A percentile compares a stretch with the other conserved stretches of the same genome.
phyloP scores from a whole-genome alignment of 139 green algal species.

The Micractinium sp. region DNA sequence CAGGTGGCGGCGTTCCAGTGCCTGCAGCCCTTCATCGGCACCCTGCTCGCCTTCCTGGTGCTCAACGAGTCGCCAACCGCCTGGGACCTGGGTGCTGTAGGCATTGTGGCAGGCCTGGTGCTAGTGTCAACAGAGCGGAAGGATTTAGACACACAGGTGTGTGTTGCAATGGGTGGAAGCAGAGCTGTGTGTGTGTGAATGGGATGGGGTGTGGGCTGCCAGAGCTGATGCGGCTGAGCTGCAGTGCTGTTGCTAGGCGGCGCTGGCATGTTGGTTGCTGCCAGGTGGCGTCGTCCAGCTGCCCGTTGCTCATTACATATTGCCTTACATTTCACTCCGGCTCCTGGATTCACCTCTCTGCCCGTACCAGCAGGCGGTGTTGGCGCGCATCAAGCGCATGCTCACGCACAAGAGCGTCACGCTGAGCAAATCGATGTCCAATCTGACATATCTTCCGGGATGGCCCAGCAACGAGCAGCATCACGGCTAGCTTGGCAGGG shows the following conservation, averaged over 20 bases:
- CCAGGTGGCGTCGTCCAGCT: neutral
- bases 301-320: neutral
- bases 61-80: slow-evolving; percentile 58
- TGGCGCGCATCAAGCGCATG: slow-evolving; percentile 8
- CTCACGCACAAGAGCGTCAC: neutral
- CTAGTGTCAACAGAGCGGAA: slow-evolving; percentile 44
- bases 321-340: no score
- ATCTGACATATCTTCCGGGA: neutral
- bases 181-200: no score
- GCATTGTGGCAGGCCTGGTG: slow-evolving; percentile 52
- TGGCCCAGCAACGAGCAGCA: slow-evolving; percentile 6
- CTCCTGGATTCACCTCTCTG: neutral
- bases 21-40: slow-evolving; percentile 75
- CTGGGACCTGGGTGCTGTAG: slow-evolving; percentile 67
- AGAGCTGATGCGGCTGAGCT: no score
- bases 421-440: slow-evolving; percentile 2
- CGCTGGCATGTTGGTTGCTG: no score
- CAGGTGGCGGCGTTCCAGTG: slow-evolving; percentile 76
- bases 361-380: neutral
- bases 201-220: no score
- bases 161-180: no score
- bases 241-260: no score
- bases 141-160: slow-evolving; percentile 20
- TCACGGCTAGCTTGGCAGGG: neutral
- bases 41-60: slow-evolving; percentile 62